Percentiles rank a stretch among this genome's conserved stretches.
Conservation (phyloP, 768 basidiomycete species). For the Leccinum boreale region DNA sequence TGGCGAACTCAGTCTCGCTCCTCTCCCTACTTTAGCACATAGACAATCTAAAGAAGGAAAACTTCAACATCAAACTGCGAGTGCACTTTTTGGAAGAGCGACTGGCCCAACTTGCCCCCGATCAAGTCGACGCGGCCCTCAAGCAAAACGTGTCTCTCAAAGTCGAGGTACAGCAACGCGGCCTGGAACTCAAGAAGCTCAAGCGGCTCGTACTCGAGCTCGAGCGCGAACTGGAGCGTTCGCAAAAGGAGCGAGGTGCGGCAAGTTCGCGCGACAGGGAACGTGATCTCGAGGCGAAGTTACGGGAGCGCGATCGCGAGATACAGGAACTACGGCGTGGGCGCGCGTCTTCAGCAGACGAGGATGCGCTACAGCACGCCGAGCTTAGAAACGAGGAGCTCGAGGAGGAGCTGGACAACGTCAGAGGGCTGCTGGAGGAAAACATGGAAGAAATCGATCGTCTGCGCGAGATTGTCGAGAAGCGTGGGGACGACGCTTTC, state of each 20-base stretch:
- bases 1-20: not conserved
- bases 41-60: conserved; percentile 94
- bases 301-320: conserved; percentile 72
- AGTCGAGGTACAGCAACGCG: conserved; percentile 85
- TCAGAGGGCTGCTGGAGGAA: conserved; percentile 68
- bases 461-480: conserved; percentile 65
- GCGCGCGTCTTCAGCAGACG: conserved; percentile 38
- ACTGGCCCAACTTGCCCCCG: conserved; percentile 83
- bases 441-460: conserved; percentile 82
- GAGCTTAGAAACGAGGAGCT: conserved; percentile 65
- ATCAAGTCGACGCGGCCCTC: conserved; percentile 87
- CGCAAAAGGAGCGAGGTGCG: conserved; percentile 50
- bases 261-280: conserved; percentile 49
- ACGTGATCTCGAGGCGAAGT: conserved; percentile 71
- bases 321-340: conserved; percentile 62
- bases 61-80: conserved; percentile 93
- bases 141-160: conserved; percentile 94
- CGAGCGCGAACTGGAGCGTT: conserved; percentile 72
- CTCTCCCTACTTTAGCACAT: conserved; percentile 63
- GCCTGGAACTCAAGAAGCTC: conserved; percentile 88
- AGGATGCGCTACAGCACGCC: conserved; percentile 50
- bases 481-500: conserved; percentile 42
- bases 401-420: conserved; percentile 71
- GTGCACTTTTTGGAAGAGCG: conserved; percentile 95
- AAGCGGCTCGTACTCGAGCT: conserved; percentile 86